phyloP scores from a whole-genome alignment of 1,139 yeast genomes.

The Hyphopichia pseudoburtonii region DNA sequence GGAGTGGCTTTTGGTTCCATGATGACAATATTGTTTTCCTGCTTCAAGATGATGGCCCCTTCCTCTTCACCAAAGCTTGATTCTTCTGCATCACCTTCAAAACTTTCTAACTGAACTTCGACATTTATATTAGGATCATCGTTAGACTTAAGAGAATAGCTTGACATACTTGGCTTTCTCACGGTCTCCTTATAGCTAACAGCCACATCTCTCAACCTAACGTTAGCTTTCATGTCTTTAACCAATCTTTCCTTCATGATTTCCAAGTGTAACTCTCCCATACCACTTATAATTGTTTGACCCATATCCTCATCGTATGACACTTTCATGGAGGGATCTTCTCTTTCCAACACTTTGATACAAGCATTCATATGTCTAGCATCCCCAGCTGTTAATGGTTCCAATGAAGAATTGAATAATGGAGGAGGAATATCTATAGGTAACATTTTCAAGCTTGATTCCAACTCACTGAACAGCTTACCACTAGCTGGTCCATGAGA shows the following conservation, averaged over 20 bases:
- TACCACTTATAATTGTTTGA: slow-evolving; percentile 84
- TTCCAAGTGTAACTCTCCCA: slow-evolving; percentile 95
- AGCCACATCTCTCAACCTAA: slow-evolving; percentile 76
- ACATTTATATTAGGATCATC: slow-evolving; percentile 24
- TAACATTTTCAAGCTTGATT: slow-evolving; percentile 54
- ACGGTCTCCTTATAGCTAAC: slow-evolving; percentile 87
- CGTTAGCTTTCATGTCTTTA: slow-evolving; percentile 78
- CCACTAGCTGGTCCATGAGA: slow-evolving; percentile 49
- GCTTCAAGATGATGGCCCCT: slow-evolving; percentile 35
- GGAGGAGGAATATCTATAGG: slow-evolving; percentile 92
- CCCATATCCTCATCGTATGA: slow-evolving; percentile 77
- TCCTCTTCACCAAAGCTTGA: slow-evolving; percentile 36
- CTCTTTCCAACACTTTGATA: slow-evolving; percentile 63
- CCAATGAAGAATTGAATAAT: slow-evolving; percentile 81
- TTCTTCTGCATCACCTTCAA: slow-evolving; percentile 45
- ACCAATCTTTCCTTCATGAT: slow-evolving; percentile 77
- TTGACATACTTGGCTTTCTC: slow-evolving; percentile 15
- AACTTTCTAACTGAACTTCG: slow-evolving; percentile 50
- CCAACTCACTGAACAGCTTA: slow-evolving; percentile 46
- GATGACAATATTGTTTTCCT: slow-evolving; percentile 38
- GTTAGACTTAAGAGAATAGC: slow-evolving; percentile 8
- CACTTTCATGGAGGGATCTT: slow-evolving; percentile 52
- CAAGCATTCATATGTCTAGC: slow-evolving; percentile 68
- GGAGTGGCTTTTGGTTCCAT: slow-evolving; percentile 32
- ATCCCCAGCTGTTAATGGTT: slow-evolving; percentile 84